Base-by-base conservation (phyloP, 2,329 filamentous ascomycete genomes). In the Cadophora malorum region DNA sequence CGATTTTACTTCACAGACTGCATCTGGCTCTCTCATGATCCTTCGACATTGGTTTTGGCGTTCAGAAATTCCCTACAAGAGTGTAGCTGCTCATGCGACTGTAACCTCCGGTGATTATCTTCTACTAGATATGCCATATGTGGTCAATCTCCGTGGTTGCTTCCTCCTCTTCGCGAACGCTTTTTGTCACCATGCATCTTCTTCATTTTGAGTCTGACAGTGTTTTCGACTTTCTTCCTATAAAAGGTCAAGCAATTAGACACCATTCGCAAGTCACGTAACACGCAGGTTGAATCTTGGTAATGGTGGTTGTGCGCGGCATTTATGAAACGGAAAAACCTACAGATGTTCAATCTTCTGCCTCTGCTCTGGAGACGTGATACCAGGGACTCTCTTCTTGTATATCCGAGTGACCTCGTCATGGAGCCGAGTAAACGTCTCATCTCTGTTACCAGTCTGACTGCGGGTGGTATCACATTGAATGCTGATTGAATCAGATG, bases 291-390 rank as follows among this genome's bases (percentile, higher is more conserved):
- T 21, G 33, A 59, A n/a, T n/a, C 14, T 47, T 16, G 23, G 31
- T 50, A 5, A 21, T 45, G 63, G 14, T 50, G 28, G 56, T 3
- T 28, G 28, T 28, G 28, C 28, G 28, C 28, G 28, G 28, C 28
- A 28, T 5, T 28, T 28, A 28, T 28, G 28, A 28, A 28, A 28
- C 28, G 21, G 3, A 16, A 63, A 45, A 45, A 56, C 76, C 75
- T 74, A 79, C 77, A 77, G 58, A 33, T 73, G 80, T 50, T 85
- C 83, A 62, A 87, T 83, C 59, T 83, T 82, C 70, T 84, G 81
- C 69, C 82, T 83, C 69, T 87, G 83, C 76, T 84, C 85, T 79
- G 82, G 81, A 72, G 85, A 70, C 4, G 77, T 76, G 5, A 74
- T 64, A 0, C 77, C 77, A 1, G 76, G 78, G 10, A 79, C 71